Evolutionary conservation across 208 protist genomes (phyloP), one percentile per base, ranked within the genome.

Genomic region (Leishmania major): DNA sequence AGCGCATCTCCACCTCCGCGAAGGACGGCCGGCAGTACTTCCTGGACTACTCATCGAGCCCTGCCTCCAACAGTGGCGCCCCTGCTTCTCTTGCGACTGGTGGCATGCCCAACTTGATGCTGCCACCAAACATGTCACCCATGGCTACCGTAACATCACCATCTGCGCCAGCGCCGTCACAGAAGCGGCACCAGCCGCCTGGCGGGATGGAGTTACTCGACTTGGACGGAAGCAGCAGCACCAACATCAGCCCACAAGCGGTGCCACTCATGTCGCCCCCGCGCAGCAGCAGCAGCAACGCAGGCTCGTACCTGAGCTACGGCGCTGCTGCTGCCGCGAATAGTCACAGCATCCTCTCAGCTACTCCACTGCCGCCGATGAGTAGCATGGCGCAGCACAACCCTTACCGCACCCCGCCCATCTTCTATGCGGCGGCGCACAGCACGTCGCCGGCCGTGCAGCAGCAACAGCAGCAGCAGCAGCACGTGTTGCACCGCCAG

Each of bases 11-110:
- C 5, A 85, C 82, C 62, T 75, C 82, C 22, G 77, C 82, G 11
- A 86, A 89, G 62, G 86, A 89, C 51, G 79, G 77, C 59, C 78
- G 82, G 37, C 77, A 87, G 82, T 89, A 89, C 77, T 87, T 87
- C 51, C 80, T 89, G 35, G 86, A 89, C 62, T 89, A 83, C 80
- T 84, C 79, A 8, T 80, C 82, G 28, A 66, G 43, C 59, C 76
- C 80, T 2, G 53, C 75, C 4, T 55, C 62, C 22, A 85, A 75
- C 60, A 79, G 66, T 10, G 81, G 76, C 78, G n/a, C 71, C 49
- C 60, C 60, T 67, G 22, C 67, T 3, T 78, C 55, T 3, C 57
- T 67, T 28, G 8, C 75, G 17, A 76, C 4, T 49, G 75, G 78
- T 5, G 70, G 37, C 28, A 83, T 85, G 82, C 82, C 82, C n/a